phyloP scores from a whole-genome alignment of 768 basidiomycete species.

The Dioszegia aurantiaca region DNA sequence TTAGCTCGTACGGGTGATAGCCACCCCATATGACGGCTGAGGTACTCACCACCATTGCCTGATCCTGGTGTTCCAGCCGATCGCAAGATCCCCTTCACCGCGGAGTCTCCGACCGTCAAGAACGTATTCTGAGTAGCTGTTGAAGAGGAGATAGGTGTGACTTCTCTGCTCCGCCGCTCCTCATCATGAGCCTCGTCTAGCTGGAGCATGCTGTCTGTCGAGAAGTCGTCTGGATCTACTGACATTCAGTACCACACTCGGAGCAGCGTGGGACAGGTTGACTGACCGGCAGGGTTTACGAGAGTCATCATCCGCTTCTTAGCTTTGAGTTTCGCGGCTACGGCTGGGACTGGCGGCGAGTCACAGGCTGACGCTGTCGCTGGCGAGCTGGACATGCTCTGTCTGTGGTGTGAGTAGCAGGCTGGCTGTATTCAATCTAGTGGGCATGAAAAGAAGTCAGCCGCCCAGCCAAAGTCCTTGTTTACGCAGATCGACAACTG shows the following conservation, averaged over 20 bases:
- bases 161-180: conserved; percentile 4
- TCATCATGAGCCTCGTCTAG: neutral
- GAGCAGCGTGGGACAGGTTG: neutral
- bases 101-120: conserved; percentile 16
- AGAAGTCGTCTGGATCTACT: conserved; percentile 23
- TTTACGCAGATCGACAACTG: neutral
- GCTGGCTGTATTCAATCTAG: too few species aligned
- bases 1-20: neutral
- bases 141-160: neutral
- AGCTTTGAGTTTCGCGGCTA: neutral
- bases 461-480: conserved; percentile 3
- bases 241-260: neutral
- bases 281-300: conserved; percentile 40
- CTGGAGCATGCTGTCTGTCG: conserved; percentile 6
- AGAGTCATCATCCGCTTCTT: conserved; percentile 35
- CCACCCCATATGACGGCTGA: too few species aligned
- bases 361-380: neutral
- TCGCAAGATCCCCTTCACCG: conserved; percentile 40
- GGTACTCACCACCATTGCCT: conserved; percentile 40
- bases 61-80: conserved; percentile 44
- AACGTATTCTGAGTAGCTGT: conserved; percentile 14
- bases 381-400: neutral
- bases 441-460: neutral
- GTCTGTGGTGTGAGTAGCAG: too few species aligned
- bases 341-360: neutral